Evolutionary conservation across 768 basidiomycete species (phyloP), one percentile per base, ranked within the genome.

Genomic region (Trametes coccinea): DNA sequence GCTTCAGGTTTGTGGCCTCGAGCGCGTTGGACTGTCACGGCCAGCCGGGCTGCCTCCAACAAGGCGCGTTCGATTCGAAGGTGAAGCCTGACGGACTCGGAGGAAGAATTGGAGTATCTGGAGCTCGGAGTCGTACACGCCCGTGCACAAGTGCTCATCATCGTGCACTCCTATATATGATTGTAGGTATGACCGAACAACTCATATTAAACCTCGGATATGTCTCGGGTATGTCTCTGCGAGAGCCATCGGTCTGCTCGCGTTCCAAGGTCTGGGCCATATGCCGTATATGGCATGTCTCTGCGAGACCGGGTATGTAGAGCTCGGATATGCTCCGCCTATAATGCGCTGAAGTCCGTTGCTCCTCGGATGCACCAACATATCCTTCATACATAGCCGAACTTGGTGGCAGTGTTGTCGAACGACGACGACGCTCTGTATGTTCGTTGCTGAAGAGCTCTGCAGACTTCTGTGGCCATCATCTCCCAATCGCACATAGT

Each of bases 271-370:
- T 46, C 45, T 46, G 22, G 45, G 10, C 45, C 22, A 22, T 7
- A 4, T 29, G 17, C 45, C 45, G 27, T 46, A 46, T 46, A 4
- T 22, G 49, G 49, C 33, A 51, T 9, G 30, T 31, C 33, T 16
- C 31, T 17, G 31, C 2, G 9, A 2, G 6, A 3, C 16, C 49
- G 49, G 49, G 33, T 51, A 51, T 51, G 49, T 34, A 9, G 11
- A 7, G 6, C 13, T 39, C 51, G 51, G 51, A 16, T 53, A 29
- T 53, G 51, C 29, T 27, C 51, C n/a, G 16, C n/a, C 33, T 34
- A 66, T 80, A n/a, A 80, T 84, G 16, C 80, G 81, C 66, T 47
- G 43, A 13, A 74, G 62, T 73, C 39, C 39, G 34, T 13, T 29
- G 46, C 54, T 29, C 10, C n/a, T 51, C 49, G 54, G 39, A 30